A percentile compares a stretch with the other conserved stretches of the same genome.
phyloP scores from a whole-genome alignment of 2,329 filamentous ascomycete species.

The Fusarium chuoi region DNA sequence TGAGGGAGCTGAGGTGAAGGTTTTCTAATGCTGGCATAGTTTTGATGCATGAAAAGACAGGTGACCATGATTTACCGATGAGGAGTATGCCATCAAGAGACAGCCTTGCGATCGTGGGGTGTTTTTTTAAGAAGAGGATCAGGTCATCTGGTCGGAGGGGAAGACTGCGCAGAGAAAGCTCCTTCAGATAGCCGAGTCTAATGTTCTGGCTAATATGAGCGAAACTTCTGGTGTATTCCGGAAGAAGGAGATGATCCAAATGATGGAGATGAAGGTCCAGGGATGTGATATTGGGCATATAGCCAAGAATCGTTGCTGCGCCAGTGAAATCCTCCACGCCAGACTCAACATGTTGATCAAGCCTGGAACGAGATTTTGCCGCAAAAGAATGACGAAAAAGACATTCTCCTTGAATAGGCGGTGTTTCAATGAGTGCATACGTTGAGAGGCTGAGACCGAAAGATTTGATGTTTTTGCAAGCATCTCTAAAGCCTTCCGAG shows the following conservation, averaged over 20 bases:
- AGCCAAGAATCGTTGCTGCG: background rate
- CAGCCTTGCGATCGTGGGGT: background rate
- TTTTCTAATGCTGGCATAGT: background rate
- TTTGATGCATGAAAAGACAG: background rate
- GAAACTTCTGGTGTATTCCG: background rate
- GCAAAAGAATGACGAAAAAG: background rate
- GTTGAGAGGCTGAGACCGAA: background rate
- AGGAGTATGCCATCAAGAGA: background rate
- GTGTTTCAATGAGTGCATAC: no score
- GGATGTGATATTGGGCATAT: background rate
- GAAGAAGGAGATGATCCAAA: background rate
- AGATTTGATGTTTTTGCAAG: background rate
- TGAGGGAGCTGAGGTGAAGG: background rate
- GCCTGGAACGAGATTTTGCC: background rate
- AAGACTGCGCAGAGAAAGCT: background rate
- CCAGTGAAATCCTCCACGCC: no score
- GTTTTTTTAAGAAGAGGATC: background rate
- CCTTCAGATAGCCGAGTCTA: background rate
- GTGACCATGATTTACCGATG: background rate
- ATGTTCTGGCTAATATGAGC: background rate
- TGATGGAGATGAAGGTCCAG: background rate
- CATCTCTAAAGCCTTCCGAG: background rate
- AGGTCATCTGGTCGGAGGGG: background rate
- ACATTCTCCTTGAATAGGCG: background rate
- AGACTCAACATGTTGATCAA: background rate